Evolutionary conservation across 371 early-diverging fungal genomes (phyloP), one percentile per base, ranked within the genome.

Genomic region (Mucor indicus): DNA sequence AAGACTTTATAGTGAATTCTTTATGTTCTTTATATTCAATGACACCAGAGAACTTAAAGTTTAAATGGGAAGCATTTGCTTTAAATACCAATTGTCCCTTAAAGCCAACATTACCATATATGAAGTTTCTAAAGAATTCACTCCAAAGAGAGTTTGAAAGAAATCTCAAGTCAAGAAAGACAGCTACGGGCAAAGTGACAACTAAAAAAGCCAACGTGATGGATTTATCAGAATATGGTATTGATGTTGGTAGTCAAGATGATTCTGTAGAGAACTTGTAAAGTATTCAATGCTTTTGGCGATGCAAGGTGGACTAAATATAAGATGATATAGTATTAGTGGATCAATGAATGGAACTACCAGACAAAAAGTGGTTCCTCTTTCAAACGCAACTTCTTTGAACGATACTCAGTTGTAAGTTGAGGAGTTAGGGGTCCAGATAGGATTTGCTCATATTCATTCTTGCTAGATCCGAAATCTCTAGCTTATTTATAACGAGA

Each of bases 21-120:
- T 38, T 75, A 11, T 71, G 75, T 39, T 54, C 56, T 19, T 22
- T 69, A 9, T 78, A 69, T 44, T 44, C 50, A 21, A 31, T 78
- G 12, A 53, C 64, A 21, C 50, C 72, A 11, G 47, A 69, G 33
- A 57, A 60, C 21, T 45, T 78, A 13, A 50, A 50, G 37, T 57
- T 57, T 40, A 78, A 75, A 60, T 78, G 75, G 79, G 72, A 78
- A 48, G 71, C 74, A 1, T 71, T 65, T 52, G 57, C 67, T 0
- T 31, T 77, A 13, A 63, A 54, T 15, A 41, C 48, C n/a, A 55
- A 46, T 12, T 43, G 54, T 32, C 37, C 43, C 9, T 35, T 56
- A 9, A 50, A 29, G 16, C 71, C 70, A 3, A 69, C 73, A 9
- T 23, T 53, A 0, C 55, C 62, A 3, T 64, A 62, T 25, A 32